Conservation (phyloP, 257 asterid species). For the Solanum medicagineum region DNA sequence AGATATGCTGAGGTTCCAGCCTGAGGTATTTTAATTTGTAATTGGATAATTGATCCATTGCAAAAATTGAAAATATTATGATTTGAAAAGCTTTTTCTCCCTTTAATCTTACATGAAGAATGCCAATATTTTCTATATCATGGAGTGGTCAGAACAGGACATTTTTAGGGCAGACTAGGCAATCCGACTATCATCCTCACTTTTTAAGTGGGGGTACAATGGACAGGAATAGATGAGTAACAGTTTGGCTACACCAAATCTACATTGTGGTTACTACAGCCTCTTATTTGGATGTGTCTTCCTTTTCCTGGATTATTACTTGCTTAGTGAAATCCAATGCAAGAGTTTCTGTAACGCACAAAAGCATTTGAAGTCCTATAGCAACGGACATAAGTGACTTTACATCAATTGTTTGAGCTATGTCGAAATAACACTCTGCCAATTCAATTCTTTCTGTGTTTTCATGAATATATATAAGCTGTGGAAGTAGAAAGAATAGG, state of each 20-base stretch:
- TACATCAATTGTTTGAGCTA: background rate
- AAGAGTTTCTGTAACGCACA: background rate
- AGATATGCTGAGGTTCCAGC: constrained; percentile 94
- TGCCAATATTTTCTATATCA: background rate
- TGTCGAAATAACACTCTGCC: background rate
- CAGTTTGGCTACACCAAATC: background rate
- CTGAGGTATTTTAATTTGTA: constrained; percentile 45
- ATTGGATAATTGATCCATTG: background rate
- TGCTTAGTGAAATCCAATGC: background rate
- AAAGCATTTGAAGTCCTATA: background rate
- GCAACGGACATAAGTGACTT: background rate
- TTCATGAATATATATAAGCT: background rate
- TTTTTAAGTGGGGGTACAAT: background rate
- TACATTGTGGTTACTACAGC: background rate
- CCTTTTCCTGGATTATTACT: background rate
- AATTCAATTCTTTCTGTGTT: background rate
- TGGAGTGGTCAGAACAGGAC: background rate
- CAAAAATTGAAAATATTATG: background rate
- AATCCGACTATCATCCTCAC: background rate
- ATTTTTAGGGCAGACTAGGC: background rate
- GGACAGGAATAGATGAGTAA: background rate
- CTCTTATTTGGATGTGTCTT: background rate
- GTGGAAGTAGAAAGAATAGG: background rate
- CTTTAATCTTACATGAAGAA: background rate
- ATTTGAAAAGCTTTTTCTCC: background rate